Base-by-base conservation (phyloP, 495 filamentous ascomycete species). In the Penicillium alfredii region DNA sequence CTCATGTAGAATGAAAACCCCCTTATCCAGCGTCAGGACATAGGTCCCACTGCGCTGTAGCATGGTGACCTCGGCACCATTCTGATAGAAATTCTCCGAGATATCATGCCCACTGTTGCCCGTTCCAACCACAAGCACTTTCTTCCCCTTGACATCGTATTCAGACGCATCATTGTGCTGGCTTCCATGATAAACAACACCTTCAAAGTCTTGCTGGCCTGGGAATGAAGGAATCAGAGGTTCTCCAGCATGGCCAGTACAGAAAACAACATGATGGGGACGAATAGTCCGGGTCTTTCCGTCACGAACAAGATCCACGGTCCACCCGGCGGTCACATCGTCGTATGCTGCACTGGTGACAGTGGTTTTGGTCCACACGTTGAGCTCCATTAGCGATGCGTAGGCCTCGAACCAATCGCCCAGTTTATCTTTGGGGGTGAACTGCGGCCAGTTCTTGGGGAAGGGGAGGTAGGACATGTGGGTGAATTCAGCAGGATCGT, bases 361-460 rank as follows among this genome's bases (percentile, higher is more conserved):
- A 3, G 48, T 64, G 13, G 76, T 71, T 2, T 51, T 52, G 14
- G 63, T 77, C 81, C 81, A 84, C n/a, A 83, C 61, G 43, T 84
- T 81, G 27, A 86, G 71, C 47, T 86, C 81, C 21, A 84, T 61
- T 23, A 69, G 40, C 13, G 68, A 70, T 29, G 75, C 80, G 46
- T 86, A 86, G 4, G 63, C 57, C 19, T 82, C 75, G 38, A 84
- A 78, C 75, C 82, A 89, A 30, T 86, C 78, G 12, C 74, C 85
- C 0, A 88, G 66, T 40, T 88, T 88, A 53, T 88, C 82, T 53
- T 88, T 88, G 0, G 85, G 85, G 0, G 81, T 84, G 47, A 81
- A 85, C 19, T 80, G 58, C 0, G 65, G 61, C 82, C 84, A 88
- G 40, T 67, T 71, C 1, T 72, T 61, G 0, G 84, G 84, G 43